These are phyloP conservation scores for Boletus sp. DNA, from an alignment of 768 basidiomycete genomes.

Conservation along the genomic window DNA sequence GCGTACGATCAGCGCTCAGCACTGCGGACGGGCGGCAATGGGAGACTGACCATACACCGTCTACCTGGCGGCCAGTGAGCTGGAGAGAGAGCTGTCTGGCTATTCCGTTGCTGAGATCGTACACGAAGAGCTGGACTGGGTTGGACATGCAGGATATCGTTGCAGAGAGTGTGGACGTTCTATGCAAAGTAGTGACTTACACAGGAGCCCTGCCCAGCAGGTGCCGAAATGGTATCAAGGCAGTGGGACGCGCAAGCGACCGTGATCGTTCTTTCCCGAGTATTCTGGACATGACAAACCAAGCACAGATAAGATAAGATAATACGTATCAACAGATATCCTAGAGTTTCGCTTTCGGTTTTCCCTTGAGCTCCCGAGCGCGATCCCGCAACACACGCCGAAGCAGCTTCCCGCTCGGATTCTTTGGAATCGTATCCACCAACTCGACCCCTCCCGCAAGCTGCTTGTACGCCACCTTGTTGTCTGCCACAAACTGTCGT, in stretches of 20 bases:
- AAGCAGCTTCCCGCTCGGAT: constrained; percentile 60
- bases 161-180: neutral
- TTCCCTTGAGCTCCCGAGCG: constrained; percentile 34
- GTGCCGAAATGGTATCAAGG: constrained; percentile 1
- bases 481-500: constrained; percentile 50
- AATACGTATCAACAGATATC: neutral
- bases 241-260: constrained; percentile 18
- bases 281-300: neutral
- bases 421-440: constrained; percentile 54
- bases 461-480: constrained; percentile 58
- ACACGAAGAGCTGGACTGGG: constrained; percentile 80
- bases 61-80: constrained; percentile 85
- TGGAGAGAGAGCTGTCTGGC: constrained; percentile 76
- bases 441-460: constrained; percentile 60
- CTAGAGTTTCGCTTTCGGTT: constrained; percentile 26
- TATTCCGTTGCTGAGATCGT: constrained; percentile 88
- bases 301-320: constrained; percentile 24
- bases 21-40: neutral
- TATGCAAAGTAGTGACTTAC: neutral
- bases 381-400: constrained; percentile 52
- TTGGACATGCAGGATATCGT: constrained; percentile 18
- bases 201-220: constrained; percentile 3
- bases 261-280: neutral
- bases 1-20: constrained; percentile 7
- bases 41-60: constrained; percentile 79